These are phyloP conservation scores for Apiotrichum siamense DNA, from an alignment of 1,284 basidiomycete genomes.

Conservation along the genomic window DNA sequence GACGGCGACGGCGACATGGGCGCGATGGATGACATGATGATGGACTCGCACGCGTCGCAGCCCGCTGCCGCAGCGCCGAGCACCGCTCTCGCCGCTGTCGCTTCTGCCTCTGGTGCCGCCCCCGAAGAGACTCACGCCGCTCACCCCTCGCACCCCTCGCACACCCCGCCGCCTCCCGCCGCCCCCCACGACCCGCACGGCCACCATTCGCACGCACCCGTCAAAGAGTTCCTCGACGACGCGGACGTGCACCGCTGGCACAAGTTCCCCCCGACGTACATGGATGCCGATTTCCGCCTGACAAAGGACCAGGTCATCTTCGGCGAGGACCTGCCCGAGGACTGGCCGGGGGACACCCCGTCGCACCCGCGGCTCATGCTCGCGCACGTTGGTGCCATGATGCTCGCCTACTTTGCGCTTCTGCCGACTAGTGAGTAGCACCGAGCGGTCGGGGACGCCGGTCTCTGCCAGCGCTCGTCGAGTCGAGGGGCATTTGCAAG, in stretches of 20 bases:
- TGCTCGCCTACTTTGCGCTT: slow-evolving; percentile 34
- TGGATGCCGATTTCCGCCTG: slow-evolving; percentile 37
- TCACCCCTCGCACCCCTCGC: background rate
- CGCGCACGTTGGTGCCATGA: slow-evolving; percentile 29
- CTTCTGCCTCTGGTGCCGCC: background rate
- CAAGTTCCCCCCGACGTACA: slow-evolving; percentile 35
- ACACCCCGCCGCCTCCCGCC: background rate
- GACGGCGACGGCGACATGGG: slow-evolving; percentile 7
- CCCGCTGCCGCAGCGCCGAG: background rate
- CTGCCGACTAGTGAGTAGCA: slow-evolving; percentile 34
- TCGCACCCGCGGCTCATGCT: slow-evolving; percentile 32
- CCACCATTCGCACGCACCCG: slow-evolving; percentile 28
- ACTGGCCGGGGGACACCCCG: slow-evolving; percentile 27
- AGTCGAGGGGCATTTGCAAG: background rate
- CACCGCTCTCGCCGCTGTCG: background rate
- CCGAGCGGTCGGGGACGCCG: background rate
- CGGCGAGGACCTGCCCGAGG: slow-evolving; percentile 34
- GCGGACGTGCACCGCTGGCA: slow-evolving; percentile 33
- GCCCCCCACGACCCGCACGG: slow-evolving; percentile 13
- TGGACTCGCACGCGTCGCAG: no score
- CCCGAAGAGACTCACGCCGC: background rate
- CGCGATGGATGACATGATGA: no score
- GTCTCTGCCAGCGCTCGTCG: background rate
- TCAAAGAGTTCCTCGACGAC: slow-evolving; percentile 32
- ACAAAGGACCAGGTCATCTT: slow-evolving; percentile 33